Percentiles rank a stretch among this genome's conserved stretches.
Conservation (phyloP, 257 asterid genomes). For the Agastache rugosa region DNA sequence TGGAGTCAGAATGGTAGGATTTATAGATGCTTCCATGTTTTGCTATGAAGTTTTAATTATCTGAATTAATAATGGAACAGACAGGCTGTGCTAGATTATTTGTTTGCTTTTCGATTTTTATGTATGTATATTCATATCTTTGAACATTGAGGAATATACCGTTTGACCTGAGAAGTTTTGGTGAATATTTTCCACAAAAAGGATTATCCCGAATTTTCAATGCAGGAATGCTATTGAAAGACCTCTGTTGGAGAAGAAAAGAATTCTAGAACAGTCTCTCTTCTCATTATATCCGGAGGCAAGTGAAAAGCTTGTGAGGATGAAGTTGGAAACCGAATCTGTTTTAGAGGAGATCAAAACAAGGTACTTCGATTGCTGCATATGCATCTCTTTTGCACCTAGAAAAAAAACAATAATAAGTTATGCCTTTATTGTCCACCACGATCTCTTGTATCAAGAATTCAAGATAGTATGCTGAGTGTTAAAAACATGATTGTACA, state of each 20-base stretch:
- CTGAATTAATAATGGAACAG: background rate
- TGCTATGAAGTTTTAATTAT: conserved; percentile 8
- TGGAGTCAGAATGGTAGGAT: conserved; percentile 61
- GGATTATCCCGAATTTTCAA: conserved; percentile 35
- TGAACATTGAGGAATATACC: conserved; percentile 22
- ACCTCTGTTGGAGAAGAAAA: conserved; percentile 56
- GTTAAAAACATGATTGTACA: conserved; percentile 8
- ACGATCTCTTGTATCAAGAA: conserved; percentile 8
- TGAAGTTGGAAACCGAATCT: conserved; percentile 49
- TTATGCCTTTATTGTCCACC: background rate
- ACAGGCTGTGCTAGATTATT: background rate
- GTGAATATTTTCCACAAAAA: conserved; percentile 10
- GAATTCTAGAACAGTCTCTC: conserved; percentile 49
- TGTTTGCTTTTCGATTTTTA: background rate
- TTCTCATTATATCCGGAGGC: conserved; percentile 52
- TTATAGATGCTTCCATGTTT: conserved; percentile 1
- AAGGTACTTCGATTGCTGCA: conserved; percentile 51
- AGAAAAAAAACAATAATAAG: background rate
- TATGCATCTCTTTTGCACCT: conserved; percentile 30
- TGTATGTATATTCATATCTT: background rate
- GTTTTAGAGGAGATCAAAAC: conserved; percentile 50
- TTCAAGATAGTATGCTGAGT: conserved; percentile 14
- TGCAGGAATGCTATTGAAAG: conserved; percentile 57
- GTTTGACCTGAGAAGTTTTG: background rate
- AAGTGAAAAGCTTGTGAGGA: conserved; percentile 48